phyloP scores from a whole-genome alignment of 1,139 yeast genomes.

The Taiozyma sp. region DNA sequence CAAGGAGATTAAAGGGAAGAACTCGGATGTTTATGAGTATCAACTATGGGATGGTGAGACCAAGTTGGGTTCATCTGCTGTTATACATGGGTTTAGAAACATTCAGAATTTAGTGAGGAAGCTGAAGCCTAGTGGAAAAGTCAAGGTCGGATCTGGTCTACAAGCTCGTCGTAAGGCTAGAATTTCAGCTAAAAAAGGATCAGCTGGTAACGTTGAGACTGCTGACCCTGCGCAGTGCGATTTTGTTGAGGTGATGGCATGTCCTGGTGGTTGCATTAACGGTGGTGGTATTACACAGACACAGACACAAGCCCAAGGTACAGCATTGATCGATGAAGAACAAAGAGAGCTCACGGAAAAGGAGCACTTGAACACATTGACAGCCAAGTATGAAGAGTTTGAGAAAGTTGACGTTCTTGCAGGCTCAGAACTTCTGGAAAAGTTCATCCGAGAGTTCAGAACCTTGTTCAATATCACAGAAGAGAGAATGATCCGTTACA shows the following conservation, averaged over 20 bases:
- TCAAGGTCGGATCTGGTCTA: slow-evolving; percentile 25
- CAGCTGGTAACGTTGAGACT: slow-evolving; percentile 1
- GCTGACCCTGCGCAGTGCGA: slow-evolving; percentile 71
- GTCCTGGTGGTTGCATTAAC: slow-evolving; percentile 96
- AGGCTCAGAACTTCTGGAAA: slow-evolving; percentile 3
- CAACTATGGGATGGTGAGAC: slow-evolving; percentile 37
- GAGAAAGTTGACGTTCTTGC: slow-evolving; percentile 15
- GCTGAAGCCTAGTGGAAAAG: slow-evolving; percentile 45
- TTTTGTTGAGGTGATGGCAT: slow-evolving; percentile 95
- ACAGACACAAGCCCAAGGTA: slow-evolving; percentile 23
- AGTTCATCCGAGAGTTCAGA: slow-evolving; percentile 28
- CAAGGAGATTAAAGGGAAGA: slow-evolving; percentile 51
- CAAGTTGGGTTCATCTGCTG: slow-evolving; percentile 61
- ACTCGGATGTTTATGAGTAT: slow-evolving; percentile 71
- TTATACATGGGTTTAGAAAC: slow-evolving; percentile 88
- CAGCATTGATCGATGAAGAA: slow-evolving; percentile 6
- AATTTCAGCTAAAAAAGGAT: slow-evolving; percentile 8
- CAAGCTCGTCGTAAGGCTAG: slow-evolving; percentile 30
- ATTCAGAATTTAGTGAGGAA: slow-evolving; percentile 90
- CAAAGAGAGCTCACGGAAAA: slow-evolving; percentile 15
- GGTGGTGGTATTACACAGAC: slow-evolving; percentile 89
- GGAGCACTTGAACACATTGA: slow-evolving; percentile 12
- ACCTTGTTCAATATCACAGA: slow-evolving; percentile 33
- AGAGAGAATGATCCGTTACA: slow-evolving; percentile 40
- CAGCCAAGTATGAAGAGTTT: slow-evolving; percentile 15